phyloP scores from a whole-genome alignment of 768 basidiomycete species.

The Xerocomellus intermedius region DNA sequence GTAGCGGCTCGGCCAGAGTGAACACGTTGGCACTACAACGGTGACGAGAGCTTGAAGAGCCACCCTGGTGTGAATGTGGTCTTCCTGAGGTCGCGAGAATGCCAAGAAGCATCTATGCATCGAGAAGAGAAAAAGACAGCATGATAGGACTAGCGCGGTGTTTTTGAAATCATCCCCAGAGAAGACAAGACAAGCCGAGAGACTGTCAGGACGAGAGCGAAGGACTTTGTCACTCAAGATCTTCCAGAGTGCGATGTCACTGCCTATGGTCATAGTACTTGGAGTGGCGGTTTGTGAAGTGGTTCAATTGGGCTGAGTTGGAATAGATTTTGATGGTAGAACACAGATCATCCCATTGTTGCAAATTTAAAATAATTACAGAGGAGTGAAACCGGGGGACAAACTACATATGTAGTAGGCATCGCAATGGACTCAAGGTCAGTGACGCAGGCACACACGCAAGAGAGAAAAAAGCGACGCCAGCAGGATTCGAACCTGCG shows the following conservation, averaged over 20 bases:
- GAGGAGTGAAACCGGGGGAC: background rate
- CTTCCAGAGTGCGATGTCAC: slow-evolving; percentile 3
- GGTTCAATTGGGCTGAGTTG: background rate
- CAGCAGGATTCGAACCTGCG: slow-evolving; percentile 44
- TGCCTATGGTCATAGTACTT: slow-evolving; percentile 6
- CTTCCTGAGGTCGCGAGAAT: slow-evolving; percentile 12
- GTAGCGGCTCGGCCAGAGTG: slow-evolving; percentile 45
- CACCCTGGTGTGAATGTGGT: slow-evolving; percentile 13
- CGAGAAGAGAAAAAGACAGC: slow-evolving; percentile 10
- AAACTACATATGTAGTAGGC: too few relatives aligned
- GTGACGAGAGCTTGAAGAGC: slow-evolving; percentile 39
- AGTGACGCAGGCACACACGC: background rate
- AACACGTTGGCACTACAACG: slow-evolving; percentile 43
- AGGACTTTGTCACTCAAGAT: background rate
- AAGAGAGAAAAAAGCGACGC: slow-evolving; percentile 29
- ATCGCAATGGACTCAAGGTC: too few relatives aligned
- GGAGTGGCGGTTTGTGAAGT: background rate
- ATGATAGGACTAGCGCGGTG: background rate
- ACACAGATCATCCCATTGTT: background rate
- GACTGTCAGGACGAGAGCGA: background rate
- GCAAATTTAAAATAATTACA: background rate
- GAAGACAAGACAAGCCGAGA: background rate
- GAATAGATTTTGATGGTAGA: background rate
- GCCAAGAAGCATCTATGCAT: slow-evolving; percentile 1
- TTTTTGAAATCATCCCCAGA: background rate